phyloP scores from a whole-genome alignment of 2,329 filamentous ascomycete species.

The Alternaria sp. region DNA sequence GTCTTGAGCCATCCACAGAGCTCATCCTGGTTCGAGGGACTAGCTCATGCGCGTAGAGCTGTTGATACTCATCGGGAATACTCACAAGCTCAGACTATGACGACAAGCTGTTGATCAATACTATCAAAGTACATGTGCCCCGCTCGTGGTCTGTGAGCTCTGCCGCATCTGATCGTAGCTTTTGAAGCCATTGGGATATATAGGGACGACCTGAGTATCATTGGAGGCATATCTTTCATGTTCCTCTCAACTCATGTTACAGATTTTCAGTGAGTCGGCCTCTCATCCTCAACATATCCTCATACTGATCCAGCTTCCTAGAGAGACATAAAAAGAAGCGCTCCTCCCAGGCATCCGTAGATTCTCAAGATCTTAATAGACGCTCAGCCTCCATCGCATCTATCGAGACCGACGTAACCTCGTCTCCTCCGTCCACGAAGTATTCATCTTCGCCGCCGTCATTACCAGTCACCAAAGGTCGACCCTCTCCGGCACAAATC shows the following conservation, averaged over 20 bases:
- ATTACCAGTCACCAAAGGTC: neutral
- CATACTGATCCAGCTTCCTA: constrained; percentile 9
- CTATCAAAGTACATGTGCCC: constrained; percentile 6
- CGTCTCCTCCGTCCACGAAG: neutral
- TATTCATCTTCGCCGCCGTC: constrained; percentile 1
- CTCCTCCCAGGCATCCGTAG: constrained; percentile 10
- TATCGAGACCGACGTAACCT: constrained; percentile 5
- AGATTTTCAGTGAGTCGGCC: constrained; percentile 23
- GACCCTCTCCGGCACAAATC: constrained; percentile 1
- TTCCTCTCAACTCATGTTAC: constrained; percentile 26
- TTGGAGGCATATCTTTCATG: neutral
- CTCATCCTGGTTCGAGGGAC: constrained; percentile 15
- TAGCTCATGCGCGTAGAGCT: constrained; percentile 8
- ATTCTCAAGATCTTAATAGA: constrained; percentile 8
- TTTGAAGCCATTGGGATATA: constrained; percentile 8
- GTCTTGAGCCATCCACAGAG: neutral
- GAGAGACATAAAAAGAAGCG: constrained; percentile 25
- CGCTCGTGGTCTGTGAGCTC: constrained; percentile 18
- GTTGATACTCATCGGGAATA: neutral
- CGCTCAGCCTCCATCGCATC: constrained; percentile 13
- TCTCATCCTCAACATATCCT: neutral
- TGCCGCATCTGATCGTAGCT: constrained; percentile 9
- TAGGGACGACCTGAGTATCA: constrained; percentile 3
- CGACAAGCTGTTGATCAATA: constrained; percentile 13
- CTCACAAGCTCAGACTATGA: constrained; percentile 1